These are phyloP conservation scores for Hypoxylon subgilvum DNA, from an alignment of 495 filamentous ascomycete genomes.

Conservation along the genomic window DNA sequence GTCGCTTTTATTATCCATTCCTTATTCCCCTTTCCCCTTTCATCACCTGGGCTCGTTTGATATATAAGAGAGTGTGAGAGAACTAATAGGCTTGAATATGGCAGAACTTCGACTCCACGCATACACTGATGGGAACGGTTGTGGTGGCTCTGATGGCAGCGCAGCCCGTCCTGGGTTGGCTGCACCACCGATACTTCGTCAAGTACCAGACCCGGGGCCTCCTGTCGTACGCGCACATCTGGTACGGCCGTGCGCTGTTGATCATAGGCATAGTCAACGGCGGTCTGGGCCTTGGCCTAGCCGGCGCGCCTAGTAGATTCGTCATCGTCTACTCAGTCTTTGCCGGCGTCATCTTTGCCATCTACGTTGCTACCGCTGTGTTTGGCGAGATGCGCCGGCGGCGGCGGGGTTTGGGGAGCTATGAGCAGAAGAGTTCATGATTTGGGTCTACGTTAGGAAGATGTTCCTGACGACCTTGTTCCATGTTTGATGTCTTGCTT, in stretches of 20 bases:
- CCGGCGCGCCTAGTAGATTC: constrained; percentile 49
- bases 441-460: not conserved
- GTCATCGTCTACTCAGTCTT: constrained; percentile 66
- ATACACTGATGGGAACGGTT: constrained; percentile 64
- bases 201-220: constrained; percentile 55
- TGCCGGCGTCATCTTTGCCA: constrained; percentile 57
- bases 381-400: constrained; percentile 25
- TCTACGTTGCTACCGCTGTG: constrained; percentile 47
- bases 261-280: constrained; percentile 73
- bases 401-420: constrained; percentile 1
- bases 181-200: constrained; percentile 67
- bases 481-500: not conserved
- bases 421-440: constrained; percentile 19
- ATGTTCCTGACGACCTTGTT: not conserved
- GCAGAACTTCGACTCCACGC: constrained; percentile 50
- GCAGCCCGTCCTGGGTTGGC: constrained; percentile 67
- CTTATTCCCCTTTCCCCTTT: no score
- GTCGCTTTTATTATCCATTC: no score
- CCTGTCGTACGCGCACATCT: constrained; percentile 69
- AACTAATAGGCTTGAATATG: constrained; percentile 17
- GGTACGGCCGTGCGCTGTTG: constrained; percentile 70
- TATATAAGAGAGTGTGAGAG: no score
- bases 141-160: constrained; percentile 63
- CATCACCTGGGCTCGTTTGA: no score
- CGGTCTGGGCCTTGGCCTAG: constrained; percentile 67